Base-by-base conservation (phyloP, 345 rosid genomes). In the Combretum micranthum region DNA sequence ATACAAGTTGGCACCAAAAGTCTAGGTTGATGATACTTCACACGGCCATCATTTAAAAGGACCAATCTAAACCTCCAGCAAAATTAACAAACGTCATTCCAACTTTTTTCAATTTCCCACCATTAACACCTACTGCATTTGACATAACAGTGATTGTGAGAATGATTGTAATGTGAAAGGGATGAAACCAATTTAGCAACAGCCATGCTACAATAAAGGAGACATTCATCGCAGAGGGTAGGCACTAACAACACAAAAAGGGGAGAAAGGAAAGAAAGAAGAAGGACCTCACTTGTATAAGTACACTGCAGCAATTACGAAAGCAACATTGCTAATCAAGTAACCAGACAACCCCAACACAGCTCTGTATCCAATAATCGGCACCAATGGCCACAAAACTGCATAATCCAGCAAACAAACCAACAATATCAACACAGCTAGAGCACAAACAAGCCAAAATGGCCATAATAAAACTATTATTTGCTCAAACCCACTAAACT, bases 281-380 rank as follows among this genome's bases (percentile, higher is more conserved):
- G 45, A 52, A 23, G 44, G 44, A 53, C 12, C 63, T 51, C 39
- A 75, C 80, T 69, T 64, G 64, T 71, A 68, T 47, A 75, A 57
- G 59, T 68, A 75, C 13, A 75, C 26, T 0, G 74, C 76, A 12
- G 80, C 71, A 6, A 68, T 46, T 54, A 75, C 60, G 69, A 93
- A 93, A 4, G 95, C 86, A 4, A 74, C 56, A 75, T 89, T 89
- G 68, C 74, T 74, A 46, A 93, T 65, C 47, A 77, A 59, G 54
- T 85, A 93, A 39, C 97, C 97, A 5, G 96, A 73, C 64, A 93
- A 61, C 17, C 71, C 94, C 82, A 89, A 72, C 7, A 87, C 94
- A 22, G 97, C 97, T 63, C 94, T 75, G 57, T 67, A 57, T 54
- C 97, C 99, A 55, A 93, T 70, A 49, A 85, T 47, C 0, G 83